These are phyloP conservation scores for Jackrogersella minutella DNA, from an alignment of 495 filamentous ascomycete species.

Conservation along the genomic window DNA sequence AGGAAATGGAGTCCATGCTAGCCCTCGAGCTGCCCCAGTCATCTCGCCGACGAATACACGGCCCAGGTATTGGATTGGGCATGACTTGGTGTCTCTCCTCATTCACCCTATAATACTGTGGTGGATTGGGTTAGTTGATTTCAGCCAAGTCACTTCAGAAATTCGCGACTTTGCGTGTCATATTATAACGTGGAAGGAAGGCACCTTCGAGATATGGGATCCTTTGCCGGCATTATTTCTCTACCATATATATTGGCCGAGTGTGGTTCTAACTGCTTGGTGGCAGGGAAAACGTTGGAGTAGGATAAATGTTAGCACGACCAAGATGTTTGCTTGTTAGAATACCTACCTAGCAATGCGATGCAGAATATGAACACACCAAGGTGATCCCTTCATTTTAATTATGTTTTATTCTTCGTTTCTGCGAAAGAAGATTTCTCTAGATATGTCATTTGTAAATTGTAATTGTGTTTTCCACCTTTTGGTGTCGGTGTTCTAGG, in stretches of 20 bases:
- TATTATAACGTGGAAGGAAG: constrained; percentile 66
- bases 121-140: constrained; percentile 8
- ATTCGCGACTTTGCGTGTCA: constrained; percentile 50
- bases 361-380: too few relatives aligned
- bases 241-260: constrained; percentile 70
- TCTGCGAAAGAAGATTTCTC: too few relatives aligned
- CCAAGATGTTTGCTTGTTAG: constrained; percentile 60
- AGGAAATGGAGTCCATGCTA: background rate
- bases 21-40: constrained; percentile 3
- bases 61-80: constrained; percentile 65
- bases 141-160: constrained; percentile 27
- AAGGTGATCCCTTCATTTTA: too few relatives aligned
- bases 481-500: too few relatives aligned
- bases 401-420: too few relatives aligned
- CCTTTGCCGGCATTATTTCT: constrained; percentile 65
- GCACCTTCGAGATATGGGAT: constrained; percentile 66
- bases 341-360: too few relatives aligned
- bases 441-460: too few relatives aligned
- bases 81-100: constrained; percentile 63
- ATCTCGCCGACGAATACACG: constrained; percentile 40
- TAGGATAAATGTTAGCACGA: constrained; percentile 66
- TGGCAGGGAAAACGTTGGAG: constrained; percentile 59
- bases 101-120: constrained; percentile 32
- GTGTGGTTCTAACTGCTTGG: constrained; percentile 51
- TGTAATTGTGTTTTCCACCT: too few relatives aligned